These are phyloP conservation scores for Oryza officinalis DNA, from an alignment of 176 grass and related monocot species.

Conservation along the genomic window DNA sequence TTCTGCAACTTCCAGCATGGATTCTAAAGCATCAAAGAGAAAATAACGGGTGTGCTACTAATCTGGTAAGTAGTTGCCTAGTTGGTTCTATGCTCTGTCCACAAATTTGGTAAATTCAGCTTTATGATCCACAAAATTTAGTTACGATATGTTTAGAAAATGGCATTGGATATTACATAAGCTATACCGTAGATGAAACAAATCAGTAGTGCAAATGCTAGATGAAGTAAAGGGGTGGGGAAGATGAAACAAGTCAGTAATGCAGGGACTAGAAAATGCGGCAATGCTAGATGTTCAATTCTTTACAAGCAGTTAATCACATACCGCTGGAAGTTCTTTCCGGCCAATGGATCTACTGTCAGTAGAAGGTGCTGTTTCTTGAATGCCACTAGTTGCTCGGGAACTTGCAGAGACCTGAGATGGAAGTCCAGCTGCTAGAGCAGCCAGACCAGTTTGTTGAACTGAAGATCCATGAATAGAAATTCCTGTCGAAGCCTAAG, in stretches of 20 bases:
- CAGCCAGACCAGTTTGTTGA: slow-evolving; percentile 34
- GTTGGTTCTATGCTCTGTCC: neutral
- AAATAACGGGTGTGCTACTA: neutral
- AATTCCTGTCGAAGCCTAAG: slow-evolving; percentile 37
- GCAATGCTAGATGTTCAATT: neutral
- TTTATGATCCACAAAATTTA: neutral
- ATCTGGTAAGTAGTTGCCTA: neutral
- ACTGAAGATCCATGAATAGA: slow-evolving; percentile 43
- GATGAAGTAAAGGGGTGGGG: neutral
- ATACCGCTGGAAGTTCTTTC: slow-evolving; percentile 89
- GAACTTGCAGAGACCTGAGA: slow-evolving; percentile 46
- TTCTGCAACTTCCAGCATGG: neutral
- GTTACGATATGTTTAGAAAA: slow-evolving; percentile 16
- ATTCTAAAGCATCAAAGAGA: neutral
- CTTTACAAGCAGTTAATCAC: slow-evolving; percentile 9
- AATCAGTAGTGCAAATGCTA: too few species aligned
- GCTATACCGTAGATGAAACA: neutral
- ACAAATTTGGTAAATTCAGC: neutral
- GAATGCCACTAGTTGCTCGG: slow-evolving; percentile 47
- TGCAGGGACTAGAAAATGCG: neutral
- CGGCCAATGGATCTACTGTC: slow-evolving; percentile 61
- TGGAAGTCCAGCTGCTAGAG: slow-evolving; percentile 36
- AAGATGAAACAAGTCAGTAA: slow-evolving; percentile 18
- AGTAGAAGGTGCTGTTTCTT: slow-evolving; percentile 55
- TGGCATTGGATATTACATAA: neutral